Evolutionary conservation across 305 asterid species (phyloP).

Genomic region (Fraxinus nigra): DNA sequence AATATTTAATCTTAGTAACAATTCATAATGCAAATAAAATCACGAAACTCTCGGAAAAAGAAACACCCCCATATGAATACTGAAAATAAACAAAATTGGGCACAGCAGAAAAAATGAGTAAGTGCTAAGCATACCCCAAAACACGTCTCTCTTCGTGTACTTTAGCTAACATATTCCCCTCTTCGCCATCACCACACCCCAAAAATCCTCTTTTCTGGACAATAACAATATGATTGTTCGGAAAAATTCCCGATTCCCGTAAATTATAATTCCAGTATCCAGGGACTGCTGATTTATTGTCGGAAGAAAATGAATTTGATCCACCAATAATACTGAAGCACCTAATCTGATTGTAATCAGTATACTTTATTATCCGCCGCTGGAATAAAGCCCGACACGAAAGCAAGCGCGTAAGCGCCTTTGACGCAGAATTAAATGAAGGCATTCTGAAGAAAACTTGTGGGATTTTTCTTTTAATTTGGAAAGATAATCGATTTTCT

Average conservation of each 20-base stretch:
- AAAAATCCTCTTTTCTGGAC: constrained; percentile 66
- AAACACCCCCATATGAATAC: neutral
- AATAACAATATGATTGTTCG: constrained; percentile 16
- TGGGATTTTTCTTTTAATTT: neutral
- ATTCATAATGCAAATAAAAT: neutral
- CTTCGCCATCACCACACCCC: constrained; percentile 84
- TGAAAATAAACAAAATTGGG: neutral
- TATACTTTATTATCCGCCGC: constrained; percentile 14
- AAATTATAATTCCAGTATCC: constrained; percentile 21
- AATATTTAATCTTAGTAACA: neutral
- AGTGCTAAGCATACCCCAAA: constrained; percentile 47
- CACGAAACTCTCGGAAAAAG: neutral
- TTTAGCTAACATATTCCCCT: constrained; percentile 60
- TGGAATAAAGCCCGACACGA: constrained; percentile 29
- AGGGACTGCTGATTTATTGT: constrained; percentile 17
- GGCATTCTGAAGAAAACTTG: constrained; percentile 29
- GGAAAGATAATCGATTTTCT: constrained; percentile 19
- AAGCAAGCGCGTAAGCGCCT: constrained; percentile 38
- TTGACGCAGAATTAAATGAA: constrained; percentile 36
- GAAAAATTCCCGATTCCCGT: neutral
- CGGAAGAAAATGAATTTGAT: constrained; percentile 17
- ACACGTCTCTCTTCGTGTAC: constrained; percentile 67
- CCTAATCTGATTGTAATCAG: constrained; percentile 39
- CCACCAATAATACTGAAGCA: constrained; percentile 32
- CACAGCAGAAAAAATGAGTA: neutral